Base-by-base conservation (phyloP, 2,329 filamentous ascomycete species). In the Aspergillus fischeri region DNA sequence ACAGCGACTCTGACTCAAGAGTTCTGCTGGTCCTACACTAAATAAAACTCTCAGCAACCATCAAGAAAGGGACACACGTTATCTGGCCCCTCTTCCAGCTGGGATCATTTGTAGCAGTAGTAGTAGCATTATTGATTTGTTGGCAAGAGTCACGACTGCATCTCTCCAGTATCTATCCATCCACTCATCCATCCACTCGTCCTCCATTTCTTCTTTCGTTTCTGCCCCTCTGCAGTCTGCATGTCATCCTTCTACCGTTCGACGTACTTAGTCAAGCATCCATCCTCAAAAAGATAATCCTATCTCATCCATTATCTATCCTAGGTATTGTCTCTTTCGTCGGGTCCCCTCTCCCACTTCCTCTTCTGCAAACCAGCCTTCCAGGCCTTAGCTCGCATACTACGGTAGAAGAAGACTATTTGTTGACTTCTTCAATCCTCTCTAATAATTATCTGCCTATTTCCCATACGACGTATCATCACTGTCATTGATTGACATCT, bases 361-460 rank as follows among this genome's bases (percentile, higher is more conserved):
- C 60, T 67, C 35, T 49, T 25, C 42, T 28, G 14, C 38, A 48
- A 53, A 50, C 57, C 20, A 11, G 42, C 21, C 44, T 47, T 11
- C 10, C 24, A 47, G 20, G 17, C n/a, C 42, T 47, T 14, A 24
- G 4, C 44, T 17, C 21, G 44, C 44, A 47, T 27, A 24, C 44
- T 47, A 11, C 44, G 29, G 24, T 25, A 49, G 55, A 47, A 35
- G 27, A 27, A 35, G 42, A 38, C 28, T 24, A 42, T 42, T 53
- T 21, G 14, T 35, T 9, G 49, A 17, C 45, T 25, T 17, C 21
- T 52, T 35, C 45, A 9, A 35, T 44, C 17, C 51, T 47, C 51
- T 53, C 52, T 4, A 7, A 38, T 38, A 38, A 38, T 17, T 21
- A 27, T 52, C 50, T 53, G 42, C 51, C 21, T 38, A 35, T 8